phyloP scores from a whole-genome alignment of 371 early-diverging fungal genomes.

The Blakeslea trispora region DNA sequence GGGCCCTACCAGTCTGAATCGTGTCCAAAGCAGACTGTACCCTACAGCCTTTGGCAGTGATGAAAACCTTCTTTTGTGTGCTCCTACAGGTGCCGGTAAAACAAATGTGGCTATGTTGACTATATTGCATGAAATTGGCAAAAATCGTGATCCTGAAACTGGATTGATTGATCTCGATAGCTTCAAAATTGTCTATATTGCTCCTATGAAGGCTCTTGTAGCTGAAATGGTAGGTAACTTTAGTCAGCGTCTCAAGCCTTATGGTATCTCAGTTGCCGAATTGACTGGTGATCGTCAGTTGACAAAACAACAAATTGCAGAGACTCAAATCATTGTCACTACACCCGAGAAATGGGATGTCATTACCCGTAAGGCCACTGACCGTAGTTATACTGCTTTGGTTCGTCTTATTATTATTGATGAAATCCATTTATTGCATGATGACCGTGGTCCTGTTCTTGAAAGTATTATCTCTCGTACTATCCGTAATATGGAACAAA shows the following conservation, averaged over 20 bases:
- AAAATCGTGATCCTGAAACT: conserved; percentile 73
- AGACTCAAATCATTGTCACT: conserved; percentile 97
- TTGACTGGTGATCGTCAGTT: conserved; percentile 98
- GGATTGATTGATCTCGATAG: conserved; percentile 79
- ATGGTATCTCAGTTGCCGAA: conserved; percentile 93
- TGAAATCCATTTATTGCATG: conserved; percentile 99
- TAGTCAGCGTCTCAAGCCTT: conserved; percentile 70
- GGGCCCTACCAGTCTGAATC: conserved; percentile 76
- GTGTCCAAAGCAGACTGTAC: conserved; percentile 92
- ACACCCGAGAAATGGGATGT: conserved; percentile 99
- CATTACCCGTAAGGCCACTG: conserved; percentile 95
- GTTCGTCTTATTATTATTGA: conserved; percentile 98
- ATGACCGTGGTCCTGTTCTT: conserved; percentile 98
- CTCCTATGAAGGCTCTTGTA: conserved; percentile 99
- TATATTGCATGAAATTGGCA: conserved; percentile 84
- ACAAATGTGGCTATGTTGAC: conserved; percentile 98
- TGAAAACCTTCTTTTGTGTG: conserved; percentile 96
- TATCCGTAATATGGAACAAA: conserved; percentile 86
- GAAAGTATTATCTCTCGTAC: conserved; percentile 97
- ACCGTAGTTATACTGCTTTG: conserved; percentile 87
- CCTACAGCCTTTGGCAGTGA: conserved; percentile 86
- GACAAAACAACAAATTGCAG: conserved; percentile 91
- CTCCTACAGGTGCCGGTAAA: conserved; percentile 99
- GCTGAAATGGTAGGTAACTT: conserved; percentile 98
- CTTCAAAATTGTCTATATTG: conserved; percentile 98